These are phyloP conservation scores for Phytopythium boreale DNA, from an alignment of 352 stramenopile species.

Conservation along the genomic window DNA sequence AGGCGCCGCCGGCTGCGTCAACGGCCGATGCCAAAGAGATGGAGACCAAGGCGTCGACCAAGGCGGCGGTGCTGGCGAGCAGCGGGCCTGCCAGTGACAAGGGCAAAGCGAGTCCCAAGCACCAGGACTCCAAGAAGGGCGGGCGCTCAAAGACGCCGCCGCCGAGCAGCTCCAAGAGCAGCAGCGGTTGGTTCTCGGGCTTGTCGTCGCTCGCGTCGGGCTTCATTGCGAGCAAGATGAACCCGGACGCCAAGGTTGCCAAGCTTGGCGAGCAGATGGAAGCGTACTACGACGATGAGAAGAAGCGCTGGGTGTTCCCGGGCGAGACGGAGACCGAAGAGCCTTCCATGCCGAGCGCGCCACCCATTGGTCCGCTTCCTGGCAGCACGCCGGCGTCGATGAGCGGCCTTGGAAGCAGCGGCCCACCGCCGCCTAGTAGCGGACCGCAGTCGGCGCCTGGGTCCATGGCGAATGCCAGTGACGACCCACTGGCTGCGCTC, in stretches of 20 bases:
- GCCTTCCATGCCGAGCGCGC: conserved; percentile 55
- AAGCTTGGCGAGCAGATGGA: conserved; percentile 79
- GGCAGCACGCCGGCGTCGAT: conserved; percentile 42
- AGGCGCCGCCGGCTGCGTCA: conserved; percentile 4
- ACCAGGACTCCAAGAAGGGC: conserved; percentile 58
- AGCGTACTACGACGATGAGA: conserved; percentile 77
- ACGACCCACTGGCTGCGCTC: conserved; percentile 73
- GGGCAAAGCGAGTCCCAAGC: conserved; percentile 62
- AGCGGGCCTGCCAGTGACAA: conserved; percentile 70
- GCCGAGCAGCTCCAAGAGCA: conserved; percentile 53
- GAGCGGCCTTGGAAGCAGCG: conserved; percentile 16
- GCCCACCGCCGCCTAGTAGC: conserved; percentile 29
- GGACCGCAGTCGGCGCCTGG: conserved; percentile 63
- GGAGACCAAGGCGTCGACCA: conserved; percentile 14
- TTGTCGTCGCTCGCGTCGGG: conserved; percentile 38
- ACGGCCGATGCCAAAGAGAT: conserved; percentile 18
- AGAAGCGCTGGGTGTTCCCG: conserved; percentile 88
- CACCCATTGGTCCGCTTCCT: conserved; percentile 60
- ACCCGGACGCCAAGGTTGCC: conserved; percentile 80
- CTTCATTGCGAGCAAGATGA: conserved; percentile 75
- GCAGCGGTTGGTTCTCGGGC: conserved; percentile 48
- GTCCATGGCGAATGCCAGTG: conserved; percentile 47
- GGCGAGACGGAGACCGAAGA: conserved; percentile 70
- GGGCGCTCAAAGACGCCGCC: conserved; percentile 78
- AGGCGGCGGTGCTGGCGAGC: conserved; percentile 16